phyloP scores from a whole-genome alignment of 1,284 basidiomycete genomes.

The Microstroma glucosiphilum region DNA sequence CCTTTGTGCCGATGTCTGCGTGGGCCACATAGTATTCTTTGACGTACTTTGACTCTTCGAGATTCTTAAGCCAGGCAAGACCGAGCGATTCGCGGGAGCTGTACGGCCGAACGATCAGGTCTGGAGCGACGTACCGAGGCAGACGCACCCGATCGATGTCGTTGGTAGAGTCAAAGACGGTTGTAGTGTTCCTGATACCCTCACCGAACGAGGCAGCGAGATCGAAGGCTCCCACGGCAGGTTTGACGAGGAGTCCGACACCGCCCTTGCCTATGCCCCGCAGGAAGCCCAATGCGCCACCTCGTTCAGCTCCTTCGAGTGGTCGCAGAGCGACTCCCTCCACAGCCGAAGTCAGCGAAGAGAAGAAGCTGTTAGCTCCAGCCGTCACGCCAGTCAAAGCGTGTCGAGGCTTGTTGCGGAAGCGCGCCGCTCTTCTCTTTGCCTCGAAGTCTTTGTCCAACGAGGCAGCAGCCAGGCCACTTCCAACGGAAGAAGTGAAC shows the following conservation, averaged over 20 bases:
- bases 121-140: constrained; percentile 72
- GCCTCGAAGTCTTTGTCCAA: constrained; percentile 94
- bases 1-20: constrained; percentile 55
- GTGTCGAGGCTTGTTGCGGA: constrained; percentile 90
- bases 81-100: constrained; percentile 82
- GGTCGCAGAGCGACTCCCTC: constrained; percentile 95
- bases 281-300: constrained; percentile 91
- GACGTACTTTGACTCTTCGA: constrained; percentile 78
- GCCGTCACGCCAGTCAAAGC: constrained; percentile 89
- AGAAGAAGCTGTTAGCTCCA: constrained; percentile 88
- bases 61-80: constrained; percentile 90
- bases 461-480: constrained; percentile 92
- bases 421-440: constrained; percentile 75
- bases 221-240: constrained; percentile 92
- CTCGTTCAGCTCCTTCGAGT: constrained; percentile 89
- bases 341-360: constrained; percentile 86
- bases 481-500: constrained; percentile 92
- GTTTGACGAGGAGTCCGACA: constrained; percentile 91
- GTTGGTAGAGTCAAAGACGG: constrained; percentile 91
- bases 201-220: constrained; percentile 92
- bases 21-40: constrained; percentile 86
- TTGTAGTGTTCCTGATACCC: constrained; percentile 80
- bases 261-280: constrained; percentile 95
- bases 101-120: constrained; percentile 56
- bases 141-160: constrained; percentile 80